These are phyloP conservation scores for Rauvolfia tetraphylla DNA, from an alignment of 257 asterid genomes.

Conservation along the genomic window DNA sequence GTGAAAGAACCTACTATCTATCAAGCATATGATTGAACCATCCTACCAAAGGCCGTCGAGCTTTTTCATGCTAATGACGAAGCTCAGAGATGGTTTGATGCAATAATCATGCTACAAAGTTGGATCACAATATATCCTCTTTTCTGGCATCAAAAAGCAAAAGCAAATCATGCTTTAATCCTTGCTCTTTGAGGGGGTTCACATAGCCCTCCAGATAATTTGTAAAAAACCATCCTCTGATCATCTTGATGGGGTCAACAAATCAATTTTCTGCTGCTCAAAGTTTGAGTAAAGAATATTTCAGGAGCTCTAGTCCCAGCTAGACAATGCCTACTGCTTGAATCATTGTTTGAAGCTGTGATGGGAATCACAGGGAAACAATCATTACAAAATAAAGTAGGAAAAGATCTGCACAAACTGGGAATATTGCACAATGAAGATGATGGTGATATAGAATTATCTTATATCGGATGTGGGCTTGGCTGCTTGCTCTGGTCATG, in stretches of 20 bases:
- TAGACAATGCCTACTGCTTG: not conserved
- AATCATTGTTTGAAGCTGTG: not conserved
- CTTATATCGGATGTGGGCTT: not conserved
- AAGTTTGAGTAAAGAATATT: not conserved
- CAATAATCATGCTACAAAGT: not conserved
- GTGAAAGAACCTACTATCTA: not conserved
- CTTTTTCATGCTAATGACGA: not conserved
- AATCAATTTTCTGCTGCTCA: not conserved
- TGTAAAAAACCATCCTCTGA: not conserved
- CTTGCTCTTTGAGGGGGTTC: not conserved
- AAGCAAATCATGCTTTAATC: not conserved
- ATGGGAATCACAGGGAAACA: conserved; percentile 2
- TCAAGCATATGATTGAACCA: conserved; percentile 10
- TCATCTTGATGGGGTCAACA: not conserved
- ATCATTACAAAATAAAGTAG: conserved; percentile 1
- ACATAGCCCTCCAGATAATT: not conserved
- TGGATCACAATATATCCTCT: not conserved
- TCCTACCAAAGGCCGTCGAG: not conserved
- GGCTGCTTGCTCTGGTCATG: conserved; percentile 4
- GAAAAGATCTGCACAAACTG: not conserved
- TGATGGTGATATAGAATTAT: conserved; percentile 5
- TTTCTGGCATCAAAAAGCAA: not conserved
- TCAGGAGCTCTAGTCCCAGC: not conserved
- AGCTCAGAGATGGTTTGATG: not conserved
- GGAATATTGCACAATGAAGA: conserved; percentile 3